Conservation (phyloP, 208 protist species). For the Acanthamoeba castellanii region DNA sequence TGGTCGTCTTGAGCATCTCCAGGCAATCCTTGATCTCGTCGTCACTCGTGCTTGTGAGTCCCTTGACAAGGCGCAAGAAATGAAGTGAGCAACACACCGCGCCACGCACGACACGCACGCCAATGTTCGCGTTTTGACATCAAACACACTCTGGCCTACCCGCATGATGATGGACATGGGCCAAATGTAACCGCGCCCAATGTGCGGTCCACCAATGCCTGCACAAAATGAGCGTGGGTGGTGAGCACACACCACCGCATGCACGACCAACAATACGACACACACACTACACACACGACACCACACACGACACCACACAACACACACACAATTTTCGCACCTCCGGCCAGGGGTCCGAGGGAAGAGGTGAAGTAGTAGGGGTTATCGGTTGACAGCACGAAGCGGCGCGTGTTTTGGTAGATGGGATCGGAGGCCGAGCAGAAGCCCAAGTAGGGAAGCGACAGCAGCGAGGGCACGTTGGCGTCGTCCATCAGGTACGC, state of each 20-base stretch:
- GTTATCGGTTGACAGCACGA: constrained; percentile 36
- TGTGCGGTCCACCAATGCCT: constrained; percentile 81
- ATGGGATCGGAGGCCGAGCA: constrained; percentile 1
- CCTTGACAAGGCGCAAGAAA: not conserved
- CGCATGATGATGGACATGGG: constrained; percentile 83
- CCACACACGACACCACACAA: too few relatives aligned
- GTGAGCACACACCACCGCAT: too few relatives aligned
- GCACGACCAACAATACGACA: not conserved
- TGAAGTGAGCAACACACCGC: not conserved
- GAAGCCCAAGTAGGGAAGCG: constrained; percentile 79
- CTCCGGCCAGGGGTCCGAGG: not conserved
- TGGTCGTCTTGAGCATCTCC: constrained; percentile 33
- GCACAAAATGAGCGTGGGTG: not conserved
- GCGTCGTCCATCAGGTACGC: constrained; percentile 83
- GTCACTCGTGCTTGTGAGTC: constrained; percentile 73
- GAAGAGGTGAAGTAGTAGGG: constrained; percentile 38
- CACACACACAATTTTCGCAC: not conserved
- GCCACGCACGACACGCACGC: too few relatives aligned
- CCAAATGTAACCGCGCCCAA: constrained; percentile 76
- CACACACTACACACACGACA: not conserved
- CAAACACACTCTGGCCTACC: not conserved
- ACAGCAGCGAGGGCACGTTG: constrained; percentile 79
- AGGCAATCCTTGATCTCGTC: constrained; percentile 53
- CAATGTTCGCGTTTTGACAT: too few relatives aligned
- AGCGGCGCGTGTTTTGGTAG: constrained; percentile 68